These are phyloP conservation scores for Phallus indusiatus DNA, from an alignment of 768 basidiomycete genomes.

Conservation along the genomic window DNA sequence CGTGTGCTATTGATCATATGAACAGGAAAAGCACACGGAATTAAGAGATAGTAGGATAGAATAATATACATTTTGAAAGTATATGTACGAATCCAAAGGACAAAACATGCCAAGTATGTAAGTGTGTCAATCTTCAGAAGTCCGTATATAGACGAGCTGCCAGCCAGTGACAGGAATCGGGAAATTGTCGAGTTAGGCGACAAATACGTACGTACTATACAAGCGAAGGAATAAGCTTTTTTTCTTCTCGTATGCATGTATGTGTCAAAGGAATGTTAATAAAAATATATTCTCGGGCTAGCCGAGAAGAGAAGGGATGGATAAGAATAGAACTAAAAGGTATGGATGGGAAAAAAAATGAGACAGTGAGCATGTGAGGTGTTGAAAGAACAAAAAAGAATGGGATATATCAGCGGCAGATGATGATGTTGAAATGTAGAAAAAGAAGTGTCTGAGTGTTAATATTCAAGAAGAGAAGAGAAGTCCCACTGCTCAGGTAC, in stretches of 20 bases:
- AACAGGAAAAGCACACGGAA: too few species aligned
- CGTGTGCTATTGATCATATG: too few species aligned
- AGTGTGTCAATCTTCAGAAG: too few species aligned
- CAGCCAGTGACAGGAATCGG: too few species aligned
- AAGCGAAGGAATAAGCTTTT: not conserved
- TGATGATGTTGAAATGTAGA: not conserved
- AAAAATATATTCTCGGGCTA: not conserved
- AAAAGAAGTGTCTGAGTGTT: not conserved
- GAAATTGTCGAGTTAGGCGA: too few species aligned
- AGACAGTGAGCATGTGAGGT: not conserved
- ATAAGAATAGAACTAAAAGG: not conserved
- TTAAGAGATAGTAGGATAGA: too few species aligned
- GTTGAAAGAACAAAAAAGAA: not conserved
- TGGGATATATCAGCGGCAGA: not conserved
- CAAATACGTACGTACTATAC: too few species aligned
- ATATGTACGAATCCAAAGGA: too few species aligned
- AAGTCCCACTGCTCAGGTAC: not conserved
- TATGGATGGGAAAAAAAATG: not conserved
- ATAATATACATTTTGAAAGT: too few species aligned
- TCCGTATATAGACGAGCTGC: too few species aligned
- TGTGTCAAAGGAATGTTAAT: not conserved
- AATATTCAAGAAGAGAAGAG: not conserved
- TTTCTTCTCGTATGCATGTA: not conserved
- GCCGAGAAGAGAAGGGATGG: not conserved
- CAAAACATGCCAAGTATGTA: too few species aligned